Evolutionary conservation across 257 asterid species (phyloP).

Genomic region (Leptodermis oblonga): DNA sequence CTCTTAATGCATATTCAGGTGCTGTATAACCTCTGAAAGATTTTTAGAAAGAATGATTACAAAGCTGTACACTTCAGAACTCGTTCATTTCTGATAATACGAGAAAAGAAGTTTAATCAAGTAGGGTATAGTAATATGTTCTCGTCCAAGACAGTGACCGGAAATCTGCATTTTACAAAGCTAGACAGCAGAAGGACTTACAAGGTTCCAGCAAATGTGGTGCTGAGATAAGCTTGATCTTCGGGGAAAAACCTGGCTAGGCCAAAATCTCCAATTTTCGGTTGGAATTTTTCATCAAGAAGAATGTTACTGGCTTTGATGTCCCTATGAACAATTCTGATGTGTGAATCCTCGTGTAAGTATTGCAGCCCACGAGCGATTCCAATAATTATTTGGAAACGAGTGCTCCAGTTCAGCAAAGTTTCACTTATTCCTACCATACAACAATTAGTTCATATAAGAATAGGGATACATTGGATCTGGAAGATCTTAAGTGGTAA

Average conservation of each 20-base stretch:
- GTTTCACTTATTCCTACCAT: slow-evolving; percentile 45
- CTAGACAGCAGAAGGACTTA: slow-evolving; percentile 25
- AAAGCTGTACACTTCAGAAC: neutral
- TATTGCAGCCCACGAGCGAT: slow-evolving; percentile 78
- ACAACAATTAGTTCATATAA: slow-evolving; percentile 2
- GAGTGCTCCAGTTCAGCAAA: slow-evolving; percentile 56
- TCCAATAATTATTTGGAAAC: slow-evolving; percentile 72
- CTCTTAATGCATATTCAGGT: slow-evolving; percentile 73
- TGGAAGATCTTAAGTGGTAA: neutral
- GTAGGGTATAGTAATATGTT: neutral
- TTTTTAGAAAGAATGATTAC: neutral
- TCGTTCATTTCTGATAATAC: neutral
- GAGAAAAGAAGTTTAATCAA: neutral
- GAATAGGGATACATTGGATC: neutral
- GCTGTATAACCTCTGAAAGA: slow-evolving; percentile 70
- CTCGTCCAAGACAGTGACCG: neutral
- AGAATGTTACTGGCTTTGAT: slow-evolving; percentile 85
- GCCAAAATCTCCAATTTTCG: slow-evolving; percentile 82
- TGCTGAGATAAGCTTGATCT: slow-evolving; percentile 89
- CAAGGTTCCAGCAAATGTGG: slow-evolving; percentile 84
- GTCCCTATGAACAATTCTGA: slow-evolving; percentile 76
- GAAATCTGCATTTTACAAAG: neutral
- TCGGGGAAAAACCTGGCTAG: slow-evolving; percentile 85
- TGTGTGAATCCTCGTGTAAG: slow-evolving; percentile 77
- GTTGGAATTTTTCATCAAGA: slow-evolving; percentile 67